These are phyloP conservation scores for Arabidopsis thaliana DNA, from an alignment of 345 rosid species.

Conservation along the genomic window TAIR10.1 NC_003071.7:7617001-7617500, in stretches of 20 bases:
- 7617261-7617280: slow-evolving; percentile 18
- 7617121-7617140: too few relatives aligned
- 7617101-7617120: neutral
- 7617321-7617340: slow-evolving; percentile 42
- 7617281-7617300: slow-evolving; percentile 43
- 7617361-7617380: slow-evolving; percentile 18
- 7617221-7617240: slow-evolving; percentile 6
- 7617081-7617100: neutral
- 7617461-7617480: slow-evolving; percentile 18
- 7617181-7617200: too few relatives aligned
- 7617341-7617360: slow-evolving; percentile 27
- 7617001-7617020: too few relatives aligned
- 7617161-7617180: too few relatives aligned
- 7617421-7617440: slow-evolving; percentile 6
- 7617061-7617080: neutral
- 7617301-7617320: slow-evolving; percentile 41
- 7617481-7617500: neutral
- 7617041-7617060: neutral
- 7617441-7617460: slow-evolving; percentile 15
- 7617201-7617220: neutral
- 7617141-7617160: too few relatives aligned
- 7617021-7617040: neutral
- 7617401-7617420: slow-evolving; percentile 16
- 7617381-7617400: neutral
- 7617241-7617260: neutral